phyloP scores from a whole-genome alignment of 2,329 filamentous ascomycete genomes.

The Aspergillus clavatus region DNA sequence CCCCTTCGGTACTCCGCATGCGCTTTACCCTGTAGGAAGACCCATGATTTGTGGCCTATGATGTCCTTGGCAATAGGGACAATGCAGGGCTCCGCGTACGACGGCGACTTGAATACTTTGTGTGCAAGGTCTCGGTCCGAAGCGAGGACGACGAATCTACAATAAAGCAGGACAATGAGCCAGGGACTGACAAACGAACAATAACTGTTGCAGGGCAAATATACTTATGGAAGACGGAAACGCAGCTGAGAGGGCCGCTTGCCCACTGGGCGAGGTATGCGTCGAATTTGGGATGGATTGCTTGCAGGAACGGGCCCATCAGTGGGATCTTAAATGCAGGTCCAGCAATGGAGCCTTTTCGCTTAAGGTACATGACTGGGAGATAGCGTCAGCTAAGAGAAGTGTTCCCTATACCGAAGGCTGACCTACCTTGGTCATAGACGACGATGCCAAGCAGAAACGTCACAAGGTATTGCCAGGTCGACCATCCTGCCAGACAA shows the following conservation, averaged over 20 bases:
- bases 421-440: slow-evolving; percentile 70
- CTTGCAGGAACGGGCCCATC: slow-evolving; percentile 82
- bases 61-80: slow-evolving; percentile 85
- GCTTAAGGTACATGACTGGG: slow-evolving; percentile 63
- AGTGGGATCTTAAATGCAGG: slow-evolving; percentile 69
- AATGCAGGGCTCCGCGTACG: slow-evolving; percentile 81
- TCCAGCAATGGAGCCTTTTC: slow-evolving; percentile 66
- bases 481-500: slow-evolving; percentile 37
- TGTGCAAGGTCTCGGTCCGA: slow-evolving; percentile 84
- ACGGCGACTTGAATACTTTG: slow-evolving; percentile 85
- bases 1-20: slow-evolving; percentile 91
- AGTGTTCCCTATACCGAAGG: not conserved
- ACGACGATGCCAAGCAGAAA: slow-evolving; percentile 61
- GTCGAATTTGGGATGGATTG: slow-evolving; percentile 77
- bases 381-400: slow-evolving; percentile 1
- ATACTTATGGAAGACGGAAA: slow-evolving; percentile 93
- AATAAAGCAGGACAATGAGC: no score
- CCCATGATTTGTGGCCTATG: slow-evolving; percentile 80
- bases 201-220: no score
- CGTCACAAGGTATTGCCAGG: slow-evolving; percentile 40
- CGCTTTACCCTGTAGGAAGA: slow-evolving; percentile 82
- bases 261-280: slow-evolving; percentile 80
- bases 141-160: slow-evolving; percentile 84
- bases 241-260: slow-evolving; percentile 83
- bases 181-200: no score